Evolutionary conservation across 1,284 basidiomycete species (phyloP), one percentile per base, ranked within the genome.

Genomic region (Porodaedalea pini): DNA sequence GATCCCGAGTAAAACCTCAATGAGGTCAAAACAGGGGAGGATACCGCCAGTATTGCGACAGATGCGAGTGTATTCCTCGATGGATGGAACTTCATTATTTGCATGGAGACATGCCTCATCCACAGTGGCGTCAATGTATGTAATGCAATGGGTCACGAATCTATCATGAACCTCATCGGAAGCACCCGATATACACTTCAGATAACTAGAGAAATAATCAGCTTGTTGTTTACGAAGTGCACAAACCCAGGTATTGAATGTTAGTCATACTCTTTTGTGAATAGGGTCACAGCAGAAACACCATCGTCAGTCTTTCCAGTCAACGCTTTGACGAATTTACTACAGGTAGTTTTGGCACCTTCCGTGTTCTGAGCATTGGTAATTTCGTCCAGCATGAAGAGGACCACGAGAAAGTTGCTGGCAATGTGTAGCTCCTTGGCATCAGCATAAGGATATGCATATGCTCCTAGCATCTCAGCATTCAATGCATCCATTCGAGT

Each of bases 31-130:
- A 69, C 82, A 86, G 56, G 81, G 75, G 15, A 80, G 74, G 61
- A 83, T 78, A 32, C 81, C 84, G 67, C 83, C 84, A 68, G 84
- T 87, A 65, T 85, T 81, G 47, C 86, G 75, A 39, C 85, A 81
- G 53, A 86, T 74, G n/a, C 71, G 65, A 50, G 77, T 73, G 71
- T 80, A 87, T 1, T 77, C 70, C 4, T 76, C 71, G 27, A 81
- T 64, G 63, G 77, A 75, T 34, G 83, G 77, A 31, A 86, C 75
- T 76, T 50, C 82, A 77, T 61, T 80, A 77, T 11, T 82, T 83
- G 85, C 81, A 45, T 82, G 78, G 50, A 83, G 78, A 61, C 79
- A 78, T 6, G 83, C 85, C 68, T 87, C 84, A 49, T 67, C 70
- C 7, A 74, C 74, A 2, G 86, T 80, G 27, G 75, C 78, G 36